A percentile compares a stretch with the other conserved stretches of the same genome.
Evolutionary conservation across 768 basidiomycete genomes (phyloP).

Genomic region (Candolleomyces eurysporus): DNA sequence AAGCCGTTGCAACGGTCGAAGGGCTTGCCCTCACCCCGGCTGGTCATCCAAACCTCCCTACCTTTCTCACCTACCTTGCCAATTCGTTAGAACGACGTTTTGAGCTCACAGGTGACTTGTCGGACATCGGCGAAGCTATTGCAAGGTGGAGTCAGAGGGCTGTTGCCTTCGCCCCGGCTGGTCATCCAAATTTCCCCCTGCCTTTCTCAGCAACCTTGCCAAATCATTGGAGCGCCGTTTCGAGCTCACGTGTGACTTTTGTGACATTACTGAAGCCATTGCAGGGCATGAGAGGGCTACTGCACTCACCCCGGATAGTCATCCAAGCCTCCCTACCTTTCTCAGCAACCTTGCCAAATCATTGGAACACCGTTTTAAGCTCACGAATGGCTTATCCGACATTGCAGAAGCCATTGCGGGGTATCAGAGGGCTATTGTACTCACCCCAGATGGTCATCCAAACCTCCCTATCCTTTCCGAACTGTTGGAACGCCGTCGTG

Average conservation of each 20-base stretch:
- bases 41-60: background rate
- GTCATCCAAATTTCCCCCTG: background rate
- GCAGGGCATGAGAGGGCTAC: constrained; percentile 16
- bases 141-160: no score
- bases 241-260: background rate
- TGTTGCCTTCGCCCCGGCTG: no score
- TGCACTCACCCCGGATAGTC: constrained; percentile 16
- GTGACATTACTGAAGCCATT: constrained; percentile 11
- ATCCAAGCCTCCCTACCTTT: constrained; percentile 5
- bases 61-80: background rate
- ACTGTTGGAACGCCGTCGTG: no score
- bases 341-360: constrained; percentile 5
- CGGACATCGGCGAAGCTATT: no score
- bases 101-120: background rate
- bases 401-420: no score
- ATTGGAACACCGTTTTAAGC: no score
- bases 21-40: no score
- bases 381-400: no score
- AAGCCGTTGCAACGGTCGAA: no score
- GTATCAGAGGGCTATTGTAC: no score
- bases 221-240: background rate
- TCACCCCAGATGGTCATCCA: no score
- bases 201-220: background rate
- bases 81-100: background rate
- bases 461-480: no score